These are phyloP conservation scores for Histomonas meleagridis DNA, from an alignment of 208 protist species.

Conservation along the genomic window DNA sequence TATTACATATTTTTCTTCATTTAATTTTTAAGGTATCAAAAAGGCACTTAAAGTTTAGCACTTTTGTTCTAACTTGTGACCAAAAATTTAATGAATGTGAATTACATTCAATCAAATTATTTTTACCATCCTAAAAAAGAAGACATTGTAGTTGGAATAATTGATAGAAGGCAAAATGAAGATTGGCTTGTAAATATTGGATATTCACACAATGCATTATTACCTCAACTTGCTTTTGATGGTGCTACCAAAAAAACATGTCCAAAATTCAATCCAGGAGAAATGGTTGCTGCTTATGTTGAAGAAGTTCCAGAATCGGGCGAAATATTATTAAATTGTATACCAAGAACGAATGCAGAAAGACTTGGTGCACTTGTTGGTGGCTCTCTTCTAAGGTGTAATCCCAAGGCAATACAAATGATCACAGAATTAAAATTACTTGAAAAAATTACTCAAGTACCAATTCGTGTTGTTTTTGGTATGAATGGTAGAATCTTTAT, in stretches of 20 bases:
- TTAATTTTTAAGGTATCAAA: too few species aligned
- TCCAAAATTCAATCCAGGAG: neutral
- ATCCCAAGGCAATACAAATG: neutral
- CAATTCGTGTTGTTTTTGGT: neutral
- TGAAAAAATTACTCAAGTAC: neutral
- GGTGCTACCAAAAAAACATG: neutral
- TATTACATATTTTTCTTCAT: too few species aligned
- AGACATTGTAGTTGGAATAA: neutral
- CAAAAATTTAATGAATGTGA: too few species aligned
- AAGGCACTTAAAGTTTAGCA: too few species aligned
- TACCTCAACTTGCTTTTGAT: neutral
- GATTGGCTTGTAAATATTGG: constrained; percentile 26
- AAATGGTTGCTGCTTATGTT: neutral
- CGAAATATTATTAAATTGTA: neutral
- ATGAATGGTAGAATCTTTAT: neutral
- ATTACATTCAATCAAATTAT: neutral
- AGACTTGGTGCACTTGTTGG: neutral
- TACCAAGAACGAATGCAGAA: neutral
- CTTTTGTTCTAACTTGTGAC: too few species aligned
- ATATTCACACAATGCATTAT: neutral
- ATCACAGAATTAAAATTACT: neutral
- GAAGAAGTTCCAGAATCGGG: constrained; percentile 21
- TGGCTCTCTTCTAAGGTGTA: neutral
- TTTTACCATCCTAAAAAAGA: neutral
- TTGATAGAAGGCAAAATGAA: neutral